Evolutionary conservation across 1,284 basidiomycete genomes (phyloP), one percentile per base, ranked within the genome.

Genomic region (Apiotrichum veenhuisii): DNA sequence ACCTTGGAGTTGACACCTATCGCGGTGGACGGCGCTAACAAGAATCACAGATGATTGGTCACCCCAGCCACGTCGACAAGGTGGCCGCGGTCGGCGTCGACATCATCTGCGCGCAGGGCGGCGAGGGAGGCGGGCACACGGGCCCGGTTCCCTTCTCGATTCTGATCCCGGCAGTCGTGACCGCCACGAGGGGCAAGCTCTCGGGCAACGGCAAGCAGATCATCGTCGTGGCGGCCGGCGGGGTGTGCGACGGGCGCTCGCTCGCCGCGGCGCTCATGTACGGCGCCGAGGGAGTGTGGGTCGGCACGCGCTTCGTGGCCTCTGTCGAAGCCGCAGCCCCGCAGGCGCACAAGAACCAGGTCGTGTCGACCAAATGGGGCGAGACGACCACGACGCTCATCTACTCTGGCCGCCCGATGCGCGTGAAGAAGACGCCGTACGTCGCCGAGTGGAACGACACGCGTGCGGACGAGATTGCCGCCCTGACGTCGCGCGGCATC

Each of bases 281-380:
- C 82, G 91, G 91, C 63, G 90, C 90, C 30, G 82, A 88, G 66
- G 90, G 84, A 79, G 79, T 92, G 75, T 92, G 91, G 90, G 88
- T 92, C 54, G 91, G 91, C 38, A 91, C 89, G 2, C 84, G 92
- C 41, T 96, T 96, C 70, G 89, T 96, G 26, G 92, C 91, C 18
- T 62, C 57, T 11, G 45, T 44, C 11, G 60, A 62, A 74, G 89
- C 91, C 34, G 82, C 81, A 36, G 91, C 91, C 5, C 86, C 89
- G 2, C 86, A 87, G 72, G 81, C 81, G 59, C 91, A 94, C 79
- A 93, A 94, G 78, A 85, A 92, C 17, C 83, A 64, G 69, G 73
- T 78, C 50, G 50, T 77, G 12, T 58, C 61, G 4, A 73, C 76
- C 7, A 67, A 64, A 33, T 71, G 68, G 37, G 73, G 70, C 27